Evolutionary conservation across 2,329 filamentous ascomycete species (phyloP).

Genomic region (Hymenoscyphus occultus): DNA sequence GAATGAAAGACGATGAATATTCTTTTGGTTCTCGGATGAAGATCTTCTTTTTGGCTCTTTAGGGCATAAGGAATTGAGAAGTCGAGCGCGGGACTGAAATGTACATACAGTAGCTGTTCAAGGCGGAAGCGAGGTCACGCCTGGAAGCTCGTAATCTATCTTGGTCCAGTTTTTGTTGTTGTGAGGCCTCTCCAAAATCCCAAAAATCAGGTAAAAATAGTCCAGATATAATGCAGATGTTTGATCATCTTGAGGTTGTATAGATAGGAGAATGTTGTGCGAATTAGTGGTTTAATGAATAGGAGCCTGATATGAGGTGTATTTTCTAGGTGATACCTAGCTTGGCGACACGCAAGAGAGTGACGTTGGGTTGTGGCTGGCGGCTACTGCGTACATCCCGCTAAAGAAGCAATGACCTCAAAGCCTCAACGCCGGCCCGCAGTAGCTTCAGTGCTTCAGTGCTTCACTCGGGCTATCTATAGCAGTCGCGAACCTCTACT

Average conservation of each 20-base stretch:
- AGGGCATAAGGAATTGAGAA: neutral
- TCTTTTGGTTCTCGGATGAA: constrained; percentile 5
- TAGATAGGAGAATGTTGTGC: neutral
- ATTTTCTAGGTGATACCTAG: neutral
- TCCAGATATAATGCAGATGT: too few relatives aligned
- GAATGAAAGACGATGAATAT: constrained; percentile 26
- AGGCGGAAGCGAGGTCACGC: neutral
- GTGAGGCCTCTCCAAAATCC: too few relatives aligned
- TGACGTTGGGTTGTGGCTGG: constrained; percentile 5
- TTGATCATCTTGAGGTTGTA: too few relatives aligned
- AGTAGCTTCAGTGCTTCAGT: neutral
- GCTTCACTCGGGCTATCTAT: neutral
- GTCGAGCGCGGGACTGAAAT: neutral
- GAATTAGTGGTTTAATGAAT: too few relatives aligned
- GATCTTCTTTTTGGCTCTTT: constrained; percentile 3
- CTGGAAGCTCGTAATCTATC: neutral
- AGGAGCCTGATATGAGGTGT: constrained; percentile 1
- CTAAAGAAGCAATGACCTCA: constrained; percentile 5
- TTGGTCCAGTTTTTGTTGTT: neutral
- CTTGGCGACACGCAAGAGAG: constrained; percentile 10
- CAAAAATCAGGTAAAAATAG: too few relatives aligned
- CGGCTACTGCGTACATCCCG: constrained; percentile 1
- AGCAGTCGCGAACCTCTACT: neutral
- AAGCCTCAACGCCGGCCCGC: neutral
- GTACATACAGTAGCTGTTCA: neutral